Percentiles rank a stretch among this genome's conserved stretches.
Conservation (phyloP, 257 asterid genomes). For the Solanum chaucha region DNA sequence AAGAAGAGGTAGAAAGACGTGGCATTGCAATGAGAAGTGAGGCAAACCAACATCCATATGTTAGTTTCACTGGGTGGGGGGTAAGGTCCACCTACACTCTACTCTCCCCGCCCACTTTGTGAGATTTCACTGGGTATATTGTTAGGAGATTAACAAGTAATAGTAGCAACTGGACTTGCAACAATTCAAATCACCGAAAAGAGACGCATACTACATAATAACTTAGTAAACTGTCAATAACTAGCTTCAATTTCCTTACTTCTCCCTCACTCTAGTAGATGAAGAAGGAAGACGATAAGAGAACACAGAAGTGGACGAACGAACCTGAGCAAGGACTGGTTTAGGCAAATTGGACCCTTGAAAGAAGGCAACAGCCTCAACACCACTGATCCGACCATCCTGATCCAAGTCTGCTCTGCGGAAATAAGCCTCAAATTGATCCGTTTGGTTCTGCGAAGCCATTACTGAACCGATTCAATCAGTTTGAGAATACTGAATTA, state of each 20-base stretch:
- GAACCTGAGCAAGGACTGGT: slow-evolving; percentile 94
- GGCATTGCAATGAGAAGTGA: not conserved
- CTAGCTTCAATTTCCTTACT: not conserved
- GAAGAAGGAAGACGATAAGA: not conserved
- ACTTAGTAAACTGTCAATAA: not conserved
- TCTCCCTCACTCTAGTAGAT: not conserved
- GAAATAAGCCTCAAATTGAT: slow-evolving; percentile 74
- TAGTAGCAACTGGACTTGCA: not conserved
- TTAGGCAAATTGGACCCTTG: slow-evolving; percentile 65
- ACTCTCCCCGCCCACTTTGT: not conserved
- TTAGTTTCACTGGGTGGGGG: not conserved
- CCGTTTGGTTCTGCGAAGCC: slow-evolving; percentile 17
- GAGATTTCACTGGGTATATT: not conserved
- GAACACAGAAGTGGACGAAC: not conserved
- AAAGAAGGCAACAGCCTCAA: slow-evolving; percentile 78
- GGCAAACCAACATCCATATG: not conserved
- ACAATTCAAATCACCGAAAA: not conserved
- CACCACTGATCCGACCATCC: slow-evolving; percentile 89
- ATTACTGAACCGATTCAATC: slow-evolving; percentile 1
- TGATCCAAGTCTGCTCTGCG: slow-evolving; percentile 90
- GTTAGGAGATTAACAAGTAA: not conserved
- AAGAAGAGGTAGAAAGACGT: not conserved
- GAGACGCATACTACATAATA: not conserved
- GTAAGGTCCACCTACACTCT: not conserved
- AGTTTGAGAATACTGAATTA: not conserved